These are phyloP conservation scores for Colletotrichum sublineola DNA, from an alignment of 2,329 filamentous ascomycete genomes.

Conservation along the genomic window DNA sequence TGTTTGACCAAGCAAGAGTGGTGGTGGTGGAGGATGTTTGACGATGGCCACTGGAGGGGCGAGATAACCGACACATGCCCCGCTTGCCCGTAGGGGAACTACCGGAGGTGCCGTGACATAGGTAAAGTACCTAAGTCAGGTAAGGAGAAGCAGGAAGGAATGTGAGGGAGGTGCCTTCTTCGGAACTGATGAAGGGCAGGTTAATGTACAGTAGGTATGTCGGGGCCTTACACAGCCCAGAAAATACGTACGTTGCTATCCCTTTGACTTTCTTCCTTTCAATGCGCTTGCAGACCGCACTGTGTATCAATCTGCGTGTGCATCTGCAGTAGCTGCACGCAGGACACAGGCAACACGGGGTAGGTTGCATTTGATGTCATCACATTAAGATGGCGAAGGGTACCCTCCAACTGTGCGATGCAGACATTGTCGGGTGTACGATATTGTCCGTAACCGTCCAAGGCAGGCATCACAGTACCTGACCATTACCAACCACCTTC, in stretches of 20 bases:
- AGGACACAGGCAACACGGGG: conserved; percentile 31
- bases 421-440: neutral
- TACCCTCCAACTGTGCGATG: neutral
- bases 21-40: conserved; percentile 5
- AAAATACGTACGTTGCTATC: neutral
- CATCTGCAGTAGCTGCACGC: conserved; percentile 25
- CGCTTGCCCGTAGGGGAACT: neutral
- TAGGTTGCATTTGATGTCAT: conserved; percentile 16
- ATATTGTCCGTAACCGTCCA: neutral
- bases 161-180: conserved; percentile 1
- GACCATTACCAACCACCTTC: neutral
- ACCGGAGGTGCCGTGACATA: neutral
- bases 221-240: neutral
- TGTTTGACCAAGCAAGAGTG: conserved; percentile 4
- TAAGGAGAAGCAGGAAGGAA: neutral
- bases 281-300: neutral
- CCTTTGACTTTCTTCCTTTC: neutral
- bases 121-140: neutral
- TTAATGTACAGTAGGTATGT: neutral
- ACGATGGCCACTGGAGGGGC: neutral
- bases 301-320: conserved; percentile 15
- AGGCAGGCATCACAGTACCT: neutral
- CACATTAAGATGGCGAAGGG: neutral
- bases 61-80: conserved; percentile 1
- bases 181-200: neutral